Evolutionary conservation across 176 grass and related monocot genomes (phyloP), one percentile per base, ranked within the genome.

Genomic region (Pontederia paniculata): DNA sequence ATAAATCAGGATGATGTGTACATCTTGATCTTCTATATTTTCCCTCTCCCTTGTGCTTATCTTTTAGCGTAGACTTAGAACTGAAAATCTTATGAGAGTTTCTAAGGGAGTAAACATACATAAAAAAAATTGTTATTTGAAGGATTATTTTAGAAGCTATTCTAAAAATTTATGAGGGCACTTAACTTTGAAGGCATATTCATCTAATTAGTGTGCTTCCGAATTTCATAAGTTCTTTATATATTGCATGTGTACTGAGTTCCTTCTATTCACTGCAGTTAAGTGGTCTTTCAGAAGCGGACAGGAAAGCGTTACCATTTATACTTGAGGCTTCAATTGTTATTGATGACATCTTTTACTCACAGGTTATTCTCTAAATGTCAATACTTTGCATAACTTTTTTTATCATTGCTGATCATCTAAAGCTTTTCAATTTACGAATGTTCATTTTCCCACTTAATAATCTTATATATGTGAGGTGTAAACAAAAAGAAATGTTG

Each of bases 321-420:
- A 76, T 96, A 71, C 67, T 96, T 60, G 78, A 74, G 77, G 90
- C 90, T 62, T 77, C 90, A 54, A 81, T 78, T 59, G 70, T 89
- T 76, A 66, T 96, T 68, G 85, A 96, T 74, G 90, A 96, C 62
- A 89, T 96, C 31, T 96, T 89, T 68, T 71, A 96, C 65, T 65
- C 79, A 47, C 90, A 96, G 79, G 90, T 96, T 66, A 62, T 3
- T 60, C 65, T 52, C 62, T 69, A 63, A 44, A 44, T 17, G 31
- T 41, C 17, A 70, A 13, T 1, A 22, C 73, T 13, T 67, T 22
- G 58, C 67, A 43, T 37, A 23, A 43, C 58, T 47, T 42, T 74
- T 50, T 65, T 31, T 43, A 73, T 61, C 41, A 46, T 82, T 66
- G 48, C 75, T 68, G 9, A 62, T 82, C 42, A 31, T 23, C 46